Evolutionary conservation across 2,329 filamentous ascomycete species (phyloP), one percentile per base, ranked within the genome.

Genomic region (Penicillium decumbens): DNA sequence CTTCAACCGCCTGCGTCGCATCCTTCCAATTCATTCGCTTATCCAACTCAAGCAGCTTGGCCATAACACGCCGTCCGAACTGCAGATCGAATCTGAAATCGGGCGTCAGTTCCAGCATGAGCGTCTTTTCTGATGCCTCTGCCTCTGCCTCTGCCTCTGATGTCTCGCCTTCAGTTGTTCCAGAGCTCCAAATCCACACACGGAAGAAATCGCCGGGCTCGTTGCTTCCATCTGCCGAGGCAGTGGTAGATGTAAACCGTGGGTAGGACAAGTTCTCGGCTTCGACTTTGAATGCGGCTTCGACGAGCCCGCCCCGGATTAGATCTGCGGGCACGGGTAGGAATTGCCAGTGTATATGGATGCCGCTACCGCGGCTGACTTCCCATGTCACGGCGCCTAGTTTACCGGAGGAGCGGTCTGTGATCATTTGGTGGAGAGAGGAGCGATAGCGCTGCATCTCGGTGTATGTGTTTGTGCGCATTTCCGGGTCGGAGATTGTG

Each of bases 331-430:
- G 81, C 0, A 95, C 76, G 0, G 93, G 89, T 27, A 97, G 74
- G 59, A 95, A 87, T 70, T 98, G 95, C 93, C 91, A 96, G 65
- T 97, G 92, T 1, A 85, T 79, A 66, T 98, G 93, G 48, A 97
- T 84, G 47, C 93, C 89, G 44, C 81, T 80, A 4, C 77, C 78
- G 43, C 90, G 85, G 65, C 85, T 92, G 61, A 98, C 91, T 72
- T 97, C 93, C 83, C 89, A 98, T 0, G 89, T 93, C 1, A 97
- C 87, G 2, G 84, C 81, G 13, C 92, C 93, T 1, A 96, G 81
- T 69, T 72, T n/a, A 75, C 72, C 62, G 8, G 66, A 65, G 23
- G 72, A 67, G 42, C 67, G 70, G 10, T 62, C 53, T 13, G 62
- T 63, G 10, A 96, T 76, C 87, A 96, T 95, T 40, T 77, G 77